These are phyloP conservation scores for Physaria fendleri DNA, from an alignment of 345 rosid species.

Conservation along the genomic window DNA sequence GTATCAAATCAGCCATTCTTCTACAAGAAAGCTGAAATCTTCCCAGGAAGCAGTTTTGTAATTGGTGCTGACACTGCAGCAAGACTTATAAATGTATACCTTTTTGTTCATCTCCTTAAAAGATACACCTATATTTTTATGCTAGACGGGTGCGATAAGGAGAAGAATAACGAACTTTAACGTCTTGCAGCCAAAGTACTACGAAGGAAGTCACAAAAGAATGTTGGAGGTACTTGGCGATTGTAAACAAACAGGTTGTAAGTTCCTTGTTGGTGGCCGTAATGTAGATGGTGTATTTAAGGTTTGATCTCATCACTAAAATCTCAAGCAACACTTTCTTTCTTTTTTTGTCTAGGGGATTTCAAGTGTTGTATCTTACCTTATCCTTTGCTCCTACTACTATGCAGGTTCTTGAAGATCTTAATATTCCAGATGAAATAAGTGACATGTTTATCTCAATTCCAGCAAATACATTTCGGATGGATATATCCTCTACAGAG, in stretches of 20 bases:
- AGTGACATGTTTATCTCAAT: conserved; percentile 62
- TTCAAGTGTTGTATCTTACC: neutral
- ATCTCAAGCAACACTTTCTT: neutral
- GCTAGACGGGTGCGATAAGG: neutral
- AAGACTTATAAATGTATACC: conserved; percentile 64
- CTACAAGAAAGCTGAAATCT: conserved; percentile 86
- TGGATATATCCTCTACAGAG: conserved; percentile 79
- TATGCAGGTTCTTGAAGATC: conserved; percentile 67
- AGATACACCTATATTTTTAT: neutral
- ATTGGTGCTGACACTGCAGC: conserved; percentile 87
- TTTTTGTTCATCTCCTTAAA: neutral
- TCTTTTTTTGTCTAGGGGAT: neutral
- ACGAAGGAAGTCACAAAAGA: conserved; percentile 46
- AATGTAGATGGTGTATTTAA: conserved; percentile 63
- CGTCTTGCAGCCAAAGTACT: conserved; percentile 72
- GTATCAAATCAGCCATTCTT: conserved; percentile 90
- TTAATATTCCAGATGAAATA: conserved; percentile 61
- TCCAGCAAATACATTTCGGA: conserved; percentile 53
- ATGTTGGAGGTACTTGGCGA: conserved; percentile 61
- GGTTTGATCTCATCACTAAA: conserved; percentile 34
- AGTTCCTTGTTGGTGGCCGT: conserved; percentile 83
- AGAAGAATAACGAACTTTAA: neutral
- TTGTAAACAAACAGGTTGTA: conserved; percentile 73
- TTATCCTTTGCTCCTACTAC: neutral
- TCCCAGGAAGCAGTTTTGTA: conserved; percentile 87